These are phyloP conservation scores for Rubus parviflorus DNA, from an alignment of 306 rosid species.

Conservation along the genomic window DNA sequence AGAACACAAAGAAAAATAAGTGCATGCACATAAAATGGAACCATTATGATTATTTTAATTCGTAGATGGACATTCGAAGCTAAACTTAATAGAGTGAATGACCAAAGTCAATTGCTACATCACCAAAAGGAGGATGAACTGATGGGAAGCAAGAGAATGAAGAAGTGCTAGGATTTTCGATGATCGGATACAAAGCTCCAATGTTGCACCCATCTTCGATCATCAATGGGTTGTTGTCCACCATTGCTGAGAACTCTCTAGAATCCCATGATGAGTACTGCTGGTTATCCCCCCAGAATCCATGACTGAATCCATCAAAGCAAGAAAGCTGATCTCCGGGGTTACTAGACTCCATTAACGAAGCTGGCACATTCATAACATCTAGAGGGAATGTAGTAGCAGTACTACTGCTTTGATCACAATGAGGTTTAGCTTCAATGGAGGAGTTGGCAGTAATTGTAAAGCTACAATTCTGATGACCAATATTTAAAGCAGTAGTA, in stretches of 20 bases:
- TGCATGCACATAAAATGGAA: conserved; percentile 20
- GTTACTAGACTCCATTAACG: conserved; percentile 26
- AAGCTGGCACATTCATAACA: conserved; percentile 11
- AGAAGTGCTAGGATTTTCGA: conserved; percentile 45
- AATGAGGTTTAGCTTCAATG: conserved; percentile 31
- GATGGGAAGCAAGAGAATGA: conserved; percentile 55
- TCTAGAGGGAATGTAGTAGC: conserved; percentile 31
- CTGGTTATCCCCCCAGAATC: conserved; percentile 47
- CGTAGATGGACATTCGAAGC: not conserved
- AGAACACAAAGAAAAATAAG: conserved; percentile 19
- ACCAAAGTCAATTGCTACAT: conserved; percentile 52
- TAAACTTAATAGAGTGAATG: conserved; percentile 49
- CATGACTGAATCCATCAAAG: conserved; percentile 52
- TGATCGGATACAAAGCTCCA: conserved; percentile 46
- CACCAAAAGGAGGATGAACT: conserved; percentile 53
- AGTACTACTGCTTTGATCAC: conserved; percentile 21
- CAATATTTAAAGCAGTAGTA: conserved; percentile 31
- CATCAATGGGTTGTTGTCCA: conserved; percentile 35
- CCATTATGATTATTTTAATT: not conserved
- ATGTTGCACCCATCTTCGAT: conserved; percentile 61
- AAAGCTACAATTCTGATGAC: conserved; percentile 31
- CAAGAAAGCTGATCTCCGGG: conserved; percentile 39
- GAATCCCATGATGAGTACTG: conserved; percentile 44
- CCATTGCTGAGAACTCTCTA: conserved; percentile 66
- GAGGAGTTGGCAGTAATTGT: conserved; percentile 17